Conservation (phyloP, 2,329 filamentous ascomycete genomes). For the Sarocladium strictum region DNA sequence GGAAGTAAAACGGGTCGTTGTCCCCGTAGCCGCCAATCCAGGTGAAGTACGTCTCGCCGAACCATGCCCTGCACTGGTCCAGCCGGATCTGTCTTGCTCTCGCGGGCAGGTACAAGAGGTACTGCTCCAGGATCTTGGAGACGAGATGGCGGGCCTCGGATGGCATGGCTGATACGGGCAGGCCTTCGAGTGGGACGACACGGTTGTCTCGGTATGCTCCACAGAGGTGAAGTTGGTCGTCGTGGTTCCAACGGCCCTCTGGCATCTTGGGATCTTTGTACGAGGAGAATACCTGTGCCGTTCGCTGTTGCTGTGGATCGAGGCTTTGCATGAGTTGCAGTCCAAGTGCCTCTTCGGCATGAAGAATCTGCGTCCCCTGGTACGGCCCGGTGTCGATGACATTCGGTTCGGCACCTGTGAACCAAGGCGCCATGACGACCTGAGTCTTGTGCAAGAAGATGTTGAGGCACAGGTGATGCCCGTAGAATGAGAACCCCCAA, state of each 20-base stretch:
- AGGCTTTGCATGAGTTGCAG: constrained; percentile 66
- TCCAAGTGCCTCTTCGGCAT: constrained; percentile 57
- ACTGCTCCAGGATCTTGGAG: constrained; percentile 55
- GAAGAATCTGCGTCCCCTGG: constrained; percentile 59
- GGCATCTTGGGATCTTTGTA: constrained; percentile 63
- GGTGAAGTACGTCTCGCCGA: constrained; percentile 69
- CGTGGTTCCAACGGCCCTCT: constrained; percentile 67
- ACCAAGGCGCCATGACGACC: constrained; percentile 67
- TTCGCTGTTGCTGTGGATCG: constrained; percentile 32
- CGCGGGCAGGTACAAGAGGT: constrained; percentile 61
- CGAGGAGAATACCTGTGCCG: constrained; percentile 50
- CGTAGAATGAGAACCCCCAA: constrained; percentile 73
- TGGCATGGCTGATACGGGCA: constrained; percentile 45
- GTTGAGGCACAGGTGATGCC: constrained; percentile 71
- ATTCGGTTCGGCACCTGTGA: constrained; percentile 77
- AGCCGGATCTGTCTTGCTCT: constrained; percentile 49
- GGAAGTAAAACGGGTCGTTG: constrained; percentile 69
- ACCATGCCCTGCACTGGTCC: constrained; percentile 45
- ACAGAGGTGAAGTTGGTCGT: constrained; percentile 72
- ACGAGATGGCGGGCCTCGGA: constrained; percentile 46
- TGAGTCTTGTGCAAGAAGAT: constrained; percentile 61
- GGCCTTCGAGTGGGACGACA: constrained; percentile 67
- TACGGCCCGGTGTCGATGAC: constrained; percentile 60
- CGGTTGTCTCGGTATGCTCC: constrained; percentile 76
- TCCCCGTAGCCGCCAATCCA: constrained; percentile 70